These are phyloP conservation scores for Paecilomyces niveus DNA, from an alignment of 2,329 filamentous ascomycete species.

Conservation along the genomic window DNA sequence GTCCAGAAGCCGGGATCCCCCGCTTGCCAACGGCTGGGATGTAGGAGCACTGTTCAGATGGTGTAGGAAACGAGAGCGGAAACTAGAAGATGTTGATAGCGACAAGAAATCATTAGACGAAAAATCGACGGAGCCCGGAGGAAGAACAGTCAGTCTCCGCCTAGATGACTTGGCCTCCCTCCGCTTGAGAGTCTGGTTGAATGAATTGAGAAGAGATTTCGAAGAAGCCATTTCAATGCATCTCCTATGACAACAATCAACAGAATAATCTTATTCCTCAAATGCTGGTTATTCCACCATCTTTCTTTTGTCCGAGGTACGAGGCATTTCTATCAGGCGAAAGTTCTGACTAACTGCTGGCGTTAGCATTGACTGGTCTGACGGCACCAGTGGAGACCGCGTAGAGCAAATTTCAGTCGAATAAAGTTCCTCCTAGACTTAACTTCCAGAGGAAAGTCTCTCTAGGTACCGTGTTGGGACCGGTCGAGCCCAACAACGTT, in stretches of 20 bases:
- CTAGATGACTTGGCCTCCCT: slow-evolving; percentile 39
- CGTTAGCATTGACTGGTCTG: background rate
- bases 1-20: slow-evolving; percentile 57
- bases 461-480: background rate
- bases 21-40: slow-evolving; percentile 44
- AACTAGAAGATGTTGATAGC: slow-evolving; percentile 40
- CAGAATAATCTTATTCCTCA: background rate
- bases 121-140: slow-evolving; percentile 46
- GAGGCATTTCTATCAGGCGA: background rate
- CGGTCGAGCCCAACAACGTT: background rate
- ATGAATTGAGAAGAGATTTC: slow-evolving; percentile 19
- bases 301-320: background rate
- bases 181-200: slow-evolving; percentile 26
- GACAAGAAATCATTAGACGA: slow-evolving; percentile 62
- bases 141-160: slow-evolving; percentile 41
- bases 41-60: slow-evolving; percentile 35
- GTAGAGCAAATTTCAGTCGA: background rate
- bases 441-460: background rate
- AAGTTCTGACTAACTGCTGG: background rate
- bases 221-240: slow-evolving; percentile 2
- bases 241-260: slow-evolving; percentile 8
- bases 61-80: slow-evolving; percentile 43
- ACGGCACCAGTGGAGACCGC: background rate
- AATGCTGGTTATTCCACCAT: background rate
- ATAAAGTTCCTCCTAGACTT: background rate